Base-by-base conservation (phyloP, 2,329 filamentous ascomycete species). In the Sordariomycetes sp. region DNA sequence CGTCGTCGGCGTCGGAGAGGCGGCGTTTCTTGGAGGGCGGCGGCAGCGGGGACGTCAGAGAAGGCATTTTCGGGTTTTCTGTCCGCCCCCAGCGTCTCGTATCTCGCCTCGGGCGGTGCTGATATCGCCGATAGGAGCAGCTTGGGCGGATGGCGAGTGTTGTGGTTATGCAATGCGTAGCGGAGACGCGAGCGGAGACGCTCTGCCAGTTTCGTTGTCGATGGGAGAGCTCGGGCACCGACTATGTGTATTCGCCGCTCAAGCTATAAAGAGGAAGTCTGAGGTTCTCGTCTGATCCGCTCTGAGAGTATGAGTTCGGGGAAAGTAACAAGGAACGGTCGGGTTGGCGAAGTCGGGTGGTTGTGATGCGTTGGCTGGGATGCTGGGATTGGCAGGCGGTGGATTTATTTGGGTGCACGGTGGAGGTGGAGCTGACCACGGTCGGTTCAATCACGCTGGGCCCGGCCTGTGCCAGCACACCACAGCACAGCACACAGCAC, bases 321-420 rank as follows among this genome's bases (percentile, higher is more conserved):
- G 40, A 18, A 46, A 7, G 40, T n/a, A n/a, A 7, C 46, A 24
- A 24, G 46, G n/a, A 22, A n/a, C 46, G 46, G n/a, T 50, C 46
- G 64, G 24, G 61, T 40, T 46, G 58, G 56, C 14, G 55, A 32
- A 6, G 59, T 54, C 18, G 57, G 20, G 32, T 54, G 58, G 51
- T 51, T 63, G 12, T 57, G 60, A 11, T 55, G 60, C 20, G 52
- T 43, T 11, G 65, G 57, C 53, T 65, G 65, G 28, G 60, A 60
- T 28, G 64, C 66, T 7, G 64, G 57, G 25, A 55, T 52, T 59
- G 6, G 56, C 57, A 20, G 24, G 54, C 40, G 54, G 20, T 43
- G 54, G 61, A 20, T 58, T 24, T 43, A 59, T 54, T 25, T 55
- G 24, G 20, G 58, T 25, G 53, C 59, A 57, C 53, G 63, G 62